Base-by-base conservation (phyloP, 352 stramenopile genomes). In the Blastocystis sp. region DNA sequence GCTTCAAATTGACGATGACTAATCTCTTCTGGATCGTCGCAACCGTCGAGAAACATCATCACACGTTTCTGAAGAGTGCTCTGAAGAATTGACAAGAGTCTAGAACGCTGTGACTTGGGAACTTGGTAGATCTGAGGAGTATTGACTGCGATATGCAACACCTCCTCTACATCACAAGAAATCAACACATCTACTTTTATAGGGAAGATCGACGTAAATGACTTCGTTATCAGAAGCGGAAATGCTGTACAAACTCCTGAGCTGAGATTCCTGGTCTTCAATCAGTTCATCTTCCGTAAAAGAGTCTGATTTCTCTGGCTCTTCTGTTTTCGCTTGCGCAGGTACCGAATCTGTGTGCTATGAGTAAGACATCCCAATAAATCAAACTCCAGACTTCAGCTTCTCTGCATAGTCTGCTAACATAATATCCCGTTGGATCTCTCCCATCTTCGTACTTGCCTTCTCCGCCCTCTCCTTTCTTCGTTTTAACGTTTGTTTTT, bases 401-500 rank as follows among this genome's bases (percentile, higher is more conserved):
- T 84, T 47, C 26, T 59, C 53, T 6, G 53, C 73, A 13, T 75
- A 23, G 13, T 76, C n/a, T 45, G 43, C 43, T 76, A 50, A 39
- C 18, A 34, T 29, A 26, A 68, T 50, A 37, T 89, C 34, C 26
- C 77, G 43, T 23, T 87, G 26, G 26, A 69, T 34, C 20, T 75
- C 59, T 41, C 80, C 61, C 37, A 91, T 91, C 90, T 93, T 93
- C 55, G 92, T 91, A 77, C 95, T 92, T 82, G 95, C 93, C 2
- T 91, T 90, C 69, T 92, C 93, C 0, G 82, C 73, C 56, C 34
- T 84, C 53, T 84, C 76, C 29, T 93, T 91, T 0, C 93, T 92
- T 62, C 92, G 91, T 37, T 93, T 92, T 0, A 94, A 93, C 9
- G 94, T 96, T 63, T 92, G 90, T 77, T 95, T 93, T 92, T 99